Evolutionary conservation across 2,329 filamentous ascomycete species (phyloP), one percentile per base, ranked within the genome.

Genomic region (Pseudogymnoascus sp.): DNA sequence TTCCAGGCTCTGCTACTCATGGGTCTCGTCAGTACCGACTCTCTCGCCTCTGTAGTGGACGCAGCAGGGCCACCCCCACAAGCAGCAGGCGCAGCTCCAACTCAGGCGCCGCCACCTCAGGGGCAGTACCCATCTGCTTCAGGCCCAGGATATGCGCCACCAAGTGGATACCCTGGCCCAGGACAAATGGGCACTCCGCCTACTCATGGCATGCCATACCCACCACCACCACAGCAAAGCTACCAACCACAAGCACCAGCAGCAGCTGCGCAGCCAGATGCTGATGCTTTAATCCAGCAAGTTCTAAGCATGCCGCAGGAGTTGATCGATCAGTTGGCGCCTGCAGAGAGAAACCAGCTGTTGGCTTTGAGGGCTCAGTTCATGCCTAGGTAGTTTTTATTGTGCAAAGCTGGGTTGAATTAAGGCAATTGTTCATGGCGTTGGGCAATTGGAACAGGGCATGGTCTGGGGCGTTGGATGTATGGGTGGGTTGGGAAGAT

Each of bases 1-100:
- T 97, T 97, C 78, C 93, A 97, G 77, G 90, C 93, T 23, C 83
- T 97, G 8, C 84, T 97, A 1, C 85, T 97, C 38, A 95, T 97
- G 85, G 91, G 92, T 53, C 86, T 97, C 8, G 91, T 97, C 63
- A 93, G 95, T 64, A 89, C 91, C 12, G 87, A 88, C 70, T 87
- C 92, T 2, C 87, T 97, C 62, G 84, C 88, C 66, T 88, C 89
- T 4, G 90, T 97, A 31, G 83, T 97, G 62, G 90, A 96, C 10
- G 69, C 71, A 6, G 64, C 80, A 4, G 74, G 73, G 34, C 74
- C 77, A 62, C 66, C 68, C 28, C 59, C 59, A 7, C 59, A 60
- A 60, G 34, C n/a, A 23, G 28, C 56, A 16, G 31, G 21, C 2
- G 12, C 56, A 14, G 7, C 56, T 23, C 56, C 56, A 60, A 21